Conservation (phyloP, 495 filamentous ascomycete genomes). For the Podospora appendiculata region DNA sequence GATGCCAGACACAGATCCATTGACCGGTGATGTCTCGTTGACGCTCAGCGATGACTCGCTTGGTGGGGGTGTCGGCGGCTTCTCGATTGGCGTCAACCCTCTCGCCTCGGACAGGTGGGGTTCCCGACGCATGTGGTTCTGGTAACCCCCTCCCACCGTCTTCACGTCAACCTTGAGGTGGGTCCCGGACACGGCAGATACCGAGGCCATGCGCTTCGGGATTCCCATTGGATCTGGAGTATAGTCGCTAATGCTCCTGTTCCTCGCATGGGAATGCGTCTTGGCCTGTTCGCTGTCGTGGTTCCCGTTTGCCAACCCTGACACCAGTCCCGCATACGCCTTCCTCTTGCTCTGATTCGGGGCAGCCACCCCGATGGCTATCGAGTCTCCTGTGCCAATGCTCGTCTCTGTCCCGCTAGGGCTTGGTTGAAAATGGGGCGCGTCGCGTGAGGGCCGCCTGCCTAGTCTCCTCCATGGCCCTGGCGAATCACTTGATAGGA, state of each 20-base stretch:
- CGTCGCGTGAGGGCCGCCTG: conserved; percentile 31
- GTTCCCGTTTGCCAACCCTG: conserved; percentile 23
- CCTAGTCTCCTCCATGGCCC: conserved; percentile 55
- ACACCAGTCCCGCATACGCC: conserved; percentile 39
- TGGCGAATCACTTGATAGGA: conserved; percentile 66
- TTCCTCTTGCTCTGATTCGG: conserved; percentile 44
- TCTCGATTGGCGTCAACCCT: conserved; percentile 54
- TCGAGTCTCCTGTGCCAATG: conserved; percentile 44
- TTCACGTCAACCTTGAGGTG: conserved; percentile 38
- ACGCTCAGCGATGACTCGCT: conserved; percentile 49
- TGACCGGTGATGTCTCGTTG: conserved; percentile 23
- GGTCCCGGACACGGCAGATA: conserved; percentile 64
- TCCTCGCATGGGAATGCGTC: conserved; percentile 41
- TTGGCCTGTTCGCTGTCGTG: conserved; percentile 30
- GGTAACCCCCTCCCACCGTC: conserved; percentile 31
- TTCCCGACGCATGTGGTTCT: conserved; percentile 63
- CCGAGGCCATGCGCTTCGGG: conserved; percentile 63
- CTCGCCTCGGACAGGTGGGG: conserved; percentile 70
- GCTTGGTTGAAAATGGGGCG: conserved; percentile 17
- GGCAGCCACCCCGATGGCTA: conserved; percentile 27
- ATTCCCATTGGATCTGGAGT: conserved; percentile 61
- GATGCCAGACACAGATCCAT: conserved; percentile 13
- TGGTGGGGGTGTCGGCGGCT: conserved; percentile 68
- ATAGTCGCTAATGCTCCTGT: conserved; percentile 85
- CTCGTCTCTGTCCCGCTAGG: conserved; percentile 36